phyloP scores from a whole-genome alignment of 805 yeast genomes.

The Kazachstania viticola region DNA sequence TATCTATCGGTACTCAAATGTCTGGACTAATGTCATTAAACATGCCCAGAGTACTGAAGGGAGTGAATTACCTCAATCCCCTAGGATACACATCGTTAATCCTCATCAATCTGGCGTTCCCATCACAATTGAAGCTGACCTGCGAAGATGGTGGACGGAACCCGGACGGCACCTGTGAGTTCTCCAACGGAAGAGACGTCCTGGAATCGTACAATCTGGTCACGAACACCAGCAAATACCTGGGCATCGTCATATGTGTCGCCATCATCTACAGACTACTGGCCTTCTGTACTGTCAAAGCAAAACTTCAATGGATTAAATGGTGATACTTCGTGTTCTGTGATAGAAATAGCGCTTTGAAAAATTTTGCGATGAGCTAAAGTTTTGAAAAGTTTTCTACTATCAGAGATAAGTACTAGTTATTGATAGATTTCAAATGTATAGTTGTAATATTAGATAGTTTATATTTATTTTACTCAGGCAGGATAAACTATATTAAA shows the following conservation, averaged over 20 bases:
- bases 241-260: constrained; percentile 25
- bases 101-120: constrained; percentile 49
- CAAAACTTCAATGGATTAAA: constrained; percentile 22
- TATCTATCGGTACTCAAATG: constrained; percentile 69
- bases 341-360: constrained; percentile 5
- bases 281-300: constrained; percentile 16
- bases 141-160: constrained; percentile 35
- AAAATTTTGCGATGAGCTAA: constrained; percentile 3
- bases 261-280: constrained; percentile 18
- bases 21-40: constrained; percentile 73
- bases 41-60: constrained; percentile 60
- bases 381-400: neutral
- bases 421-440: too few species aligned
- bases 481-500: too few species aligned
- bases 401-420: neutral
- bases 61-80: constrained; percentile 68
- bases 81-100: constrained; percentile 58
- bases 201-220: constrained; percentile 38
- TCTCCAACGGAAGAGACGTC: constrained; percentile 45
- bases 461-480: too few species aligned
- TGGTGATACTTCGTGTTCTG: constrained; percentile 6
- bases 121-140: constrained; percentile 34
- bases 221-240: constrained; percentile 27
- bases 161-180: constrained; percentile 32
- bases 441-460: too few species aligned